These are phyloP conservation scores for Phytopythium kandeliae DNA, from an alignment of 352 stramenopile species.

Conservation along the genomic window DNA sequence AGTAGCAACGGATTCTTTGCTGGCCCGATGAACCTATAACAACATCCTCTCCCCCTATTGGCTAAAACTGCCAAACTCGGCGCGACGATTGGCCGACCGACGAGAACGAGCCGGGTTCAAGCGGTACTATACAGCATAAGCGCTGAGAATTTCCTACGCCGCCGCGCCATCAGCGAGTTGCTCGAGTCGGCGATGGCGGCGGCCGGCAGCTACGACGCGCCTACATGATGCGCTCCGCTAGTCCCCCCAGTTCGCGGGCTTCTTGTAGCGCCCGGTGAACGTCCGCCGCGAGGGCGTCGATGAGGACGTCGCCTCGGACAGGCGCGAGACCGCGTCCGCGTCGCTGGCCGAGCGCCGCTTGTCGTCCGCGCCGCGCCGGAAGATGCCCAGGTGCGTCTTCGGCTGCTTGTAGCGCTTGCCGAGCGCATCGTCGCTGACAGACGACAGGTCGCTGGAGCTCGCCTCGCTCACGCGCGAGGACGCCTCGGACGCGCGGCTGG, in stretches of 20 bases:
- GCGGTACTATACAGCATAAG: not conserved
- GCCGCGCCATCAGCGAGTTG: no score
- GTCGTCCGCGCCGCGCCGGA: constrained; percentile 28
- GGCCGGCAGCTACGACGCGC: not conserved
- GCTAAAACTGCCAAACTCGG: not conserved
- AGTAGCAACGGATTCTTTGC: not conserved
- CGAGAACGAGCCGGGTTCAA: not conserved
- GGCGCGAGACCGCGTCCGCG: constrained; percentile 18
- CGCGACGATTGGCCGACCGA: not conserved
- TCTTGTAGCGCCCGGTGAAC: constrained; percentile 68
- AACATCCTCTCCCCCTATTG: not conserved
- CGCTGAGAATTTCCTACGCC: not conserved
- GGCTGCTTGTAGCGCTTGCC: constrained; percentile 12
- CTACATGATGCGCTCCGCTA: constrained; percentile 17
- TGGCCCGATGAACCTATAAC: not conserved
- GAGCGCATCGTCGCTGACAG: constrained; percentile 24
- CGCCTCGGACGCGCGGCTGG: constrained; percentile 27
- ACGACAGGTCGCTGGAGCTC: constrained; percentile 44
- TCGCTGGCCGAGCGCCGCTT: constrained; percentile 30
- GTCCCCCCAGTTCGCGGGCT: constrained; percentile 66
- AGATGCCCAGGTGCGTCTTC: constrained; percentile 31
- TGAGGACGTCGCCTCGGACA: constrained; percentile 20
- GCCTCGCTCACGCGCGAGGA: constrained; percentile 43
- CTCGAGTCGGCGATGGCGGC: no score
- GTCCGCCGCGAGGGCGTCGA: constrained; percentile 26